Evolutionary conservation across 2,329 filamentous ascomycete genomes (phyloP).

Genomic region (Alternaria consortialis): DNA sequence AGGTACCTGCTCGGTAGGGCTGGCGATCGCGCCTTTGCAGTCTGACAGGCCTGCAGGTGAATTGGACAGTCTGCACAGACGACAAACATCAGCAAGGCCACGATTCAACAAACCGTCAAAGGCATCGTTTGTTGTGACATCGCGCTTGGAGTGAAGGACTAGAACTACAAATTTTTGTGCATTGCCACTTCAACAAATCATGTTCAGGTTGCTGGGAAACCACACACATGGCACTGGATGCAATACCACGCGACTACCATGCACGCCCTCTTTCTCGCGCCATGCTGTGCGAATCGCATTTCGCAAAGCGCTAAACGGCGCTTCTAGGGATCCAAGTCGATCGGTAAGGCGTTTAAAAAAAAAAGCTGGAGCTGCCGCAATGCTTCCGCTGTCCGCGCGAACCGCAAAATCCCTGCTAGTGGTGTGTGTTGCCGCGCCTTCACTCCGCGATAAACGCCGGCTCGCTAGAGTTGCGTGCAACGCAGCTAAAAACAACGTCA

Average conservation of each 20-base stretch:
- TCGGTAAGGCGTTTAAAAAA: conserved; percentile 16
- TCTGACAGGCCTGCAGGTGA: background rate
- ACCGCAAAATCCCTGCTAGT: conserved; percentile 21
- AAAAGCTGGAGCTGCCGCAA: conserved; percentile 16
- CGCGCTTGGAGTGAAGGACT: background rate
- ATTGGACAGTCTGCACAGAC: background rate
- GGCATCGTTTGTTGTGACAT: background rate
- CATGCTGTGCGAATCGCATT: conserved; percentile 9
- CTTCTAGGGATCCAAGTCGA: conserved; percentile 12
- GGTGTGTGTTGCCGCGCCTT: conserved; percentile 16
- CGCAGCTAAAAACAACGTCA: conserved; percentile 31
- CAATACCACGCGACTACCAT: conserved; percentile 9
- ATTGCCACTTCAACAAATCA: background rate
- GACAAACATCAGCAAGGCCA: background rate
- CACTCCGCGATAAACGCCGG: conserved; percentile 23
- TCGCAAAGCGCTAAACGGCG: conserved; percentile 22
- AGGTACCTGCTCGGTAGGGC: background rate
- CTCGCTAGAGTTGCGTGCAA: conserved; percentile 24
- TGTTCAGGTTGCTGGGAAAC: conserved; percentile 21
- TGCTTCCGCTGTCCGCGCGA: conserved; percentile 20
- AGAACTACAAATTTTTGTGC: background rate
- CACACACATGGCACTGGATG: conserved; percentile 19
- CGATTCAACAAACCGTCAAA: background rate
- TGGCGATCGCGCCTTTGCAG: background rate
- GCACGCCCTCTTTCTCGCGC: conserved; percentile 7